A percentile compares a stretch with the other conserved stretches of the same genome.
These are phyloP conservation scores for Chaetomium globosum DNA, from an alignment of 2,329 filamentous ascomycete species.

Conservation along the genomic window DNA sequence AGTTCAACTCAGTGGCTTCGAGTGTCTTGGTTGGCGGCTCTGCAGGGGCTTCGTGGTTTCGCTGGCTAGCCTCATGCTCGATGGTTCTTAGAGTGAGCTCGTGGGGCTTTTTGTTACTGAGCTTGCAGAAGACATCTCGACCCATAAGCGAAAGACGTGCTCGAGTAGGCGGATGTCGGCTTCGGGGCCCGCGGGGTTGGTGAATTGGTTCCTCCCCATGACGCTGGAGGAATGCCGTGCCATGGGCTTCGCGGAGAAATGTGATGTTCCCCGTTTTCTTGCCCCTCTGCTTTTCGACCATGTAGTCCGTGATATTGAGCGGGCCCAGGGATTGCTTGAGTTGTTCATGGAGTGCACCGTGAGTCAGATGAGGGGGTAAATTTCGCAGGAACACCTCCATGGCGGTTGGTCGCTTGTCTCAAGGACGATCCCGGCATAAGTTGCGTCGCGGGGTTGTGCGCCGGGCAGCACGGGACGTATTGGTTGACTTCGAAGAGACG, in stretches of 20 bases:
- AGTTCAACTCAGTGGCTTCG: constrained; percentile 35
- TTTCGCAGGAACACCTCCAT: constrained; percentile 54
- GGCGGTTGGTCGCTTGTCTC: background rate
- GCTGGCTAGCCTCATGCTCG: constrained; percentile 23
- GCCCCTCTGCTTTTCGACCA: constrained; percentile 47
- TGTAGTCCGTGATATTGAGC: constrained; percentile 49
- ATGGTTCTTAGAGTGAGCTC: background rate
- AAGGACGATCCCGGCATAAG: background rate
- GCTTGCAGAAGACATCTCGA: constrained; percentile 39
- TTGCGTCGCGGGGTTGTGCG: background rate
- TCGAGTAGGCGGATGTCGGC: background rate
- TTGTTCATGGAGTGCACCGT: constrained; percentile 44
- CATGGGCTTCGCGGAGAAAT: constrained; percentile 49
- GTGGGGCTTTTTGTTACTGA: background rate
- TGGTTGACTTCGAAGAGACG: background rate
- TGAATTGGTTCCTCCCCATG: constrained; percentile 37
- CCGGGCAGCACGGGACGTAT: background rate
- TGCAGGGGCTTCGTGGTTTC: background rate
- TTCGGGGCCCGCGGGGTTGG: constrained; percentile 3
- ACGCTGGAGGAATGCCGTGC: constrained; percentile 46
- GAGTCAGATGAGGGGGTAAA: constrained; percentile 48
- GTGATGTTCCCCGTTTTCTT: constrained; percentile 46
- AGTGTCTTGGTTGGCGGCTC: constrained; percentile 19
- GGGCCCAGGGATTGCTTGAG: constrained; percentile 47
- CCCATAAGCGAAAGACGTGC: constrained; percentile 41